Evolutionary conservation across 2,329 filamentous ascomycete species (phyloP).

Genomic region (Colletotrichum coccodes): DNA sequence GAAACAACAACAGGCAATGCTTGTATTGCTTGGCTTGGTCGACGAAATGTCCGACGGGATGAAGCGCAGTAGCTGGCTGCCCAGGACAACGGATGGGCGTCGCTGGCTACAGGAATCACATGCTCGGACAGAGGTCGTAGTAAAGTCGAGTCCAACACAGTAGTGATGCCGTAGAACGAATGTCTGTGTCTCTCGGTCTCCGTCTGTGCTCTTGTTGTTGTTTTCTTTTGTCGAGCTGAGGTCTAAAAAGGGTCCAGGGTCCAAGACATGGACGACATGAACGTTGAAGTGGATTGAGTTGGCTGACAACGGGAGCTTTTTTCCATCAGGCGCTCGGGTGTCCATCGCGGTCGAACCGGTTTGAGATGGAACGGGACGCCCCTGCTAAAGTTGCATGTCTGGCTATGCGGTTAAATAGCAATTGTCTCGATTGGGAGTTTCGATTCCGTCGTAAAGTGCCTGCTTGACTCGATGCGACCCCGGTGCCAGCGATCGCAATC

Average conservation of each 20-base stretch:
- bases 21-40: background rate
- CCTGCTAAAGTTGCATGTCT: background rate
- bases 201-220: conserved; percentile 16
- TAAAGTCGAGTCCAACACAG: background rate
- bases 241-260: conserved; percentile 16
- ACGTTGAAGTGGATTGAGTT: conserved; percentile 1
- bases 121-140: background rate
- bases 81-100: background rate
- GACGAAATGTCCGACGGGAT: background rate
- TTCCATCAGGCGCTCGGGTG: background rate
- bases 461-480: conserved; percentile 16
- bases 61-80: conserved; percentile 4
- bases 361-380: conserved; percentile 24
- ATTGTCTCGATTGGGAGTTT: background rate
- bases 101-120: conserved; percentile 6
- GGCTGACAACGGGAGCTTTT: background rate
- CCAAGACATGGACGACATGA: background rate
- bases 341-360: conserved; percentile 13
- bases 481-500: conserved; percentile 27
- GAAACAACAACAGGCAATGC: background rate
- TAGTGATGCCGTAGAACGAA: too few relatives aligned
- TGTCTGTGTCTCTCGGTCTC: background rate
- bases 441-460: background rate
- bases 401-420: background rate
- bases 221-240: background rate